Evolutionary conservation across 2,329 filamentous ascomycete genomes (phyloP), one percentile per base, ranked within the genome.

Genomic region (Epichloe festucae): DNA sequence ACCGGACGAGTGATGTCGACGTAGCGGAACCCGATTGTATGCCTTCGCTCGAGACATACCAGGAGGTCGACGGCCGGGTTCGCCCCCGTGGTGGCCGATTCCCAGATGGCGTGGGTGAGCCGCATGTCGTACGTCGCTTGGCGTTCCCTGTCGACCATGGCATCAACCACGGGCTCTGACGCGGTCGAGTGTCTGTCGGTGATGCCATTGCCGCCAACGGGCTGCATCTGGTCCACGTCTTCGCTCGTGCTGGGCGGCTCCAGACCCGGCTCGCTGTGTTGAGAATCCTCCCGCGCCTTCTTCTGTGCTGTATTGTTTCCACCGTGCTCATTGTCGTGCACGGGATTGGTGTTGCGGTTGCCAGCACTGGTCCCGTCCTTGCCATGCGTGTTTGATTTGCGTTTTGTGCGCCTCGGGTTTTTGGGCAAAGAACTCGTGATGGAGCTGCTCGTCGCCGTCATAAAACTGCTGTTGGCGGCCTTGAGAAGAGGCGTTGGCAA

Each of bases 1-100:
- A 97, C 87, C 0, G 88, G 81, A 8, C 89, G 81, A 5, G 86
- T 94, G 58, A 98, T 95, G 64, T 98, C 93, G 17, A 95, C 91
- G 63, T 98, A 98, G 48, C 90, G 82, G 70, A 98, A 98, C 0
- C 93, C 93, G 60, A 98, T 95, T 0, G 87, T 83, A 60, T 95
- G 89, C 31, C 87, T 80, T 21, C 93, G 82, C 67, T 98, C 93
- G 2, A 98, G 75, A 63, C 93, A 98, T 5, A 96, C 87, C 1
- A 98, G 74, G 17, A 98, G 72, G 66, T 98, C 93, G 0, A 95
- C 88, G 0, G 93, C 91, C 0, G 93, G 93, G 63, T 98, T 97
- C 2, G 90, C 89, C 48, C 90, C 86, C 1, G 84, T 85, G 0
- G 91, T 97, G 1, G 93, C 89, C 17, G 94, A 76, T 54, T 91